Evolutionary conservation across 1,284 basidiomycete genomes (phyloP).

Genomic region (Austroboletus niveus): DNA sequence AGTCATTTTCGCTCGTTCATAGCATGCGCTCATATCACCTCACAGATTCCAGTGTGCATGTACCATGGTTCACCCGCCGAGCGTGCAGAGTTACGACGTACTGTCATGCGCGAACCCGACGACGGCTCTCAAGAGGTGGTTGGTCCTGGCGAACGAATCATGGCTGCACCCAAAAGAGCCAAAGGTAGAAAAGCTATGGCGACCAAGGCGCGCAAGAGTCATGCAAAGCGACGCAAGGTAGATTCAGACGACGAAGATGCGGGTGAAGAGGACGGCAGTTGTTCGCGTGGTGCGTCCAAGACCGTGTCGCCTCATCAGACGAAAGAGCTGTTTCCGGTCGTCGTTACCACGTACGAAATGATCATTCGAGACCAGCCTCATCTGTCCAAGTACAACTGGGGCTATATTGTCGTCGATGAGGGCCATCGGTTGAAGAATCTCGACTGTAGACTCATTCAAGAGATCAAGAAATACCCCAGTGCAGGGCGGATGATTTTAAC

Average conservation of each 20-base stretch:
- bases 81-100: constrained; percentile 71
- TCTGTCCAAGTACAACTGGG: constrained; percentile 76
- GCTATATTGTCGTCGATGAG: constrained; percentile 95
- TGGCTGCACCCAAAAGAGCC: constrained; percentile 14
- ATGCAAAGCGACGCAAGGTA: constrained; percentile 23
- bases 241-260: constrained; percentile 7
- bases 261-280: constrained; percentile 9
- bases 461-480: constrained; percentile 85
- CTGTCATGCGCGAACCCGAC: constrained; percentile 44
- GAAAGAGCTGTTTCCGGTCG: constrained; percentile 63
- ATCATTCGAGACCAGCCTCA: constrained; percentile 79
- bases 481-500: constrained; percentile 91
- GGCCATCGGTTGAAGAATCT: constrained; percentile 94
- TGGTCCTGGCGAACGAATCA: constrained; percentile 22
- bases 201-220: constrained; percentile 4
- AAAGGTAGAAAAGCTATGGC: constrained; percentile 9
- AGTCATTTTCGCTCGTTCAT: constrained; percentile 22
- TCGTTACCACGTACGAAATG: constrained; percentile 93
- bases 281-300: neutral
- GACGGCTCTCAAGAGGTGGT: constrained; percentile 21
- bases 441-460: constrained; percentile 85
- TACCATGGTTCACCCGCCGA: constrained; percentile 86
- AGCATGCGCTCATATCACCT: neutral
- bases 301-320: constrained; percentile 18
- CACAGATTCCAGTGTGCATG: constrained; percentile 80